A percentile compares a stretch with the other conserved stretches of the same genome.
phyloP scores from a whole-genome alignment of 2,329 filamentous ascomycete genomes.

The Aureobasidium mangrovei region DNA sequence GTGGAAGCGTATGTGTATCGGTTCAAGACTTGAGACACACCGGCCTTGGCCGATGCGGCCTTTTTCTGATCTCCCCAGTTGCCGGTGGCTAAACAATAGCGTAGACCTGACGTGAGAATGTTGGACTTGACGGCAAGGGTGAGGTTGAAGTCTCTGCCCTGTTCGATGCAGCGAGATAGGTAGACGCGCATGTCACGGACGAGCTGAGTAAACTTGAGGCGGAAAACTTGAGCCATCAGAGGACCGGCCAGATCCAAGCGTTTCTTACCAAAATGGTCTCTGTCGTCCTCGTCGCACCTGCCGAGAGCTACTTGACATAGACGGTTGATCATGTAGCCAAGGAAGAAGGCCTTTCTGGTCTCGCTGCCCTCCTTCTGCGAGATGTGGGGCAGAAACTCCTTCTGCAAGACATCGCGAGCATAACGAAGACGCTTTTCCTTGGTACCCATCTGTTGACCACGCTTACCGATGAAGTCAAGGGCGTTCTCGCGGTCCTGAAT shows the following conservation, averaged over 20 bases:
- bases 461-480: conserved; percentile 89
- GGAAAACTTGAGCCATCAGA: conserved; percentile 91
- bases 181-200: conserved; percentile 87
- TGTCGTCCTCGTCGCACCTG: conserved; percentile 87
- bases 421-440: conserved; percentile 87
- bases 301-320: conserved; percentile 88
- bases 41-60: conserved; percentile 85
- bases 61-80: conserved; percentile 99
- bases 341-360: conserved; percentile 92
- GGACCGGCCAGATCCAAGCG: conserved; percentile 90
- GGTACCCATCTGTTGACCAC: conserved; percentile 66
- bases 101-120: conserved; percentile 86
- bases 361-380: conserved; percentile 92
- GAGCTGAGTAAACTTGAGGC: conserved; percentile 80
- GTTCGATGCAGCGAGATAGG: conserved; percentile 85
- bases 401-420: conserved; percentile 89
- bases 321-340: conserved; percentile 98
- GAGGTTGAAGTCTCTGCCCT: conserved; percentile 79
- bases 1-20: conserved; percentile 96
- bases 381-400: conserved; percentile 93
- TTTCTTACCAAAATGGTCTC: conserved; percentile 99
- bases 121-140: conserved; percentile 83
- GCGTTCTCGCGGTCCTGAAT: conserved; percentile 94
- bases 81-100: conserved; percentile 93
- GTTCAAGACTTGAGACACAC: conserved; percentile 96